Base-by-base conservation (phyloP, 148 eudicot genomes). In the Cornus controversa region DNA sequence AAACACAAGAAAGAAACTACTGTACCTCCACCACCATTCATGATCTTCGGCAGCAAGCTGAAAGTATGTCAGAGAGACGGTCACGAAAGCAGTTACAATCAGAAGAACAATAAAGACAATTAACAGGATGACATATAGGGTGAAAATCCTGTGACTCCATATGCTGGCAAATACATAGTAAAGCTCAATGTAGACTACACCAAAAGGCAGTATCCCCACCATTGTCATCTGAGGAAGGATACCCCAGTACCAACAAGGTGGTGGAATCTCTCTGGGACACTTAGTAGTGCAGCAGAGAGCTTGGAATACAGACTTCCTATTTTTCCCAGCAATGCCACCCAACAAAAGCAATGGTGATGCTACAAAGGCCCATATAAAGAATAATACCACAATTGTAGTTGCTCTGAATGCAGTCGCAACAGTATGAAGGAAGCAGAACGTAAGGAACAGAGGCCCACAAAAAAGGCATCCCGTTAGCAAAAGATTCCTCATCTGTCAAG, bases 21-120 rank as follows among this genome's bases (percentile, higher is more conserved):
- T 67, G 6, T 34, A 77, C 80, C 80, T 77, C 80, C 80, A 77
- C 80, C 76, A 79, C 76, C 72, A 79, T 72, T 66, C 45, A 73
- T 72, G 77, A 68, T 79, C 72, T 69, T 79, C 81, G 3, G 54
- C 71, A 14, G 77, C 66, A 64, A 79, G 77, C 34, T 28, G 77
- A 36, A 25, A 28, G 77, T 72, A 79, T 10, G 81, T 72, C 71
- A 64, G 10, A 16, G 45, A 64, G 34, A 79, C 67, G 20, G 45
- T 66, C 53, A 67, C 25, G 18, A 79, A 66, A n/a, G 77, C 69
- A 28, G 77, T 67, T 50, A 66, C 62, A 23, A 78, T 25, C 42
- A 78, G 70, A 66, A 79, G 76, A 45, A 65, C 8, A 20, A 72
- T 64, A 53, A 69, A 47, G 64, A 67, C 66, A 4, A 67, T 57